These are phyloP conservation scores for Auriscalpium orientale DNA, from an alignment of 768 basidiomycete genomes.

Conservation along the genomic window DNA sequence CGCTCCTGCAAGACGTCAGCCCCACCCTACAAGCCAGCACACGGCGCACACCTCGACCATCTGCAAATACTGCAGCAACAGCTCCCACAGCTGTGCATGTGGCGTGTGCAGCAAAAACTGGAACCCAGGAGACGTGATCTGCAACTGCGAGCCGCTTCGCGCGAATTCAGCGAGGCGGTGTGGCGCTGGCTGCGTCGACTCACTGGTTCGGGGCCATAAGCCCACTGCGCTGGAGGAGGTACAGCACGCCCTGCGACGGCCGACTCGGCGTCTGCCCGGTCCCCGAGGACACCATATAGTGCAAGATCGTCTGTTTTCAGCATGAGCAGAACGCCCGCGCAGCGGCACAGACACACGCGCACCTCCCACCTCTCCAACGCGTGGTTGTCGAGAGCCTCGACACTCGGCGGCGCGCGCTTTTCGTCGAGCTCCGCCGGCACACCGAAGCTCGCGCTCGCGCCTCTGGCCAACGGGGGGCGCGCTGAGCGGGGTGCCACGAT, in stretches of 20 bases:
- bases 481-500: constrained; percentile 1
- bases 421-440: constrained; percentile 62
- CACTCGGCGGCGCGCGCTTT: constrained; percentile 42
- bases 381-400: constrained; percentile 67
- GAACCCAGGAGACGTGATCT: constrained; percentile 92
- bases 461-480: constrained; percentile 33
- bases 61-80: constrained; percentile 83
- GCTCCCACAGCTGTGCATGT: constrained; percentile 91
- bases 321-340: background rate
- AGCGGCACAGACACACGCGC: constrained; percentile 11
- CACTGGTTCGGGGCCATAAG: constrained; percentile 76
- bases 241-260: constrained; percentile 79
- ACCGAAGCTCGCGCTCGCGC: constrained; percentile 78
- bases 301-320: constrained; percentile 78
- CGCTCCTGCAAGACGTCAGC: constrained; percentile 46
- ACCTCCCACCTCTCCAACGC: constrained; percentile 92
- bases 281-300: constrained; percentile 96
- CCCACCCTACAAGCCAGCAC: background rate
- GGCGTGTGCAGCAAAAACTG: constrained; percentile 94
- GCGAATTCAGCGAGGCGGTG: constrained; percentile 3
- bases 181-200: constrained; percentile 17
- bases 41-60: constrained; percentile 61
- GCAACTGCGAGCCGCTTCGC: constrained; percentile 46
- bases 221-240: constrained; percentile 74
- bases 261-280: constrained; percentile 65